A percentile compares a stretch with the other conserved stretches of the same genome.
phyloP scores from a whole-genome alignment of 768 basidiomycete genomes.

The Omphalotus guepiniiformis region DNA sequence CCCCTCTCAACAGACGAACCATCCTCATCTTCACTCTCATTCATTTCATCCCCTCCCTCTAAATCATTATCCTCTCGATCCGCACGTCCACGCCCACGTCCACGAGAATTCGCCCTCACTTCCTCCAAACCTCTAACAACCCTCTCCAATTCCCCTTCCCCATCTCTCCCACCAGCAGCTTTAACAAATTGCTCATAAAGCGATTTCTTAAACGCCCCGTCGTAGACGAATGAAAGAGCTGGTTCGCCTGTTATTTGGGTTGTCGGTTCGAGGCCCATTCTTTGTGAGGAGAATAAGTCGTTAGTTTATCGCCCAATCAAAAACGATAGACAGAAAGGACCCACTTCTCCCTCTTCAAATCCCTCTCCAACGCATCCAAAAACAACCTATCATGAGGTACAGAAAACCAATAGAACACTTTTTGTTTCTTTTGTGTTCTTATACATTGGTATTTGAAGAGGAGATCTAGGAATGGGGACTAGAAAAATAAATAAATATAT shows the following conservation, averaged over 20 bases:
- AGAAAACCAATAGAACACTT: conserved; percentile 99
- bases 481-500: conserved; percentile 48
- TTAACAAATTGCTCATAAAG: conserved; percentile 66
- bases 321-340: background rate
- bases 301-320: too few relatives aligned
- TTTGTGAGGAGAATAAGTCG: background rate
- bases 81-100: background rate
- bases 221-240: conserved; percentile 63
- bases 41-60: background rate
- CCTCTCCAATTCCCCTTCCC: conserved; percentile 30
- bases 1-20: background rate
- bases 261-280: conserved; percentile 79
- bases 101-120: background rate
- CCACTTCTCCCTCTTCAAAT: conserved; percentile 86
- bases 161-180: conserved; percentile 28
- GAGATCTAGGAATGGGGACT: conserved; percentile 92
- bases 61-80: background rate
- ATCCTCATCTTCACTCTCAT: conserved; percentile 8
- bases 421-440: conserved; percentile 97
- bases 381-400: conserved; percentile 97
- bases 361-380: conserved; percentile 93
- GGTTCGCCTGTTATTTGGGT: conserved; percentile 66
- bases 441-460: conserved; percentile 97
- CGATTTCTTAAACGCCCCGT: conserved; percentile 48
- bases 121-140: conserved; percentile 27